These are phyloP conservation scores for Fusarium cyanostomum DNA, from an alignment of 2,329 filamentous ascomycete genomes.

Conservation along the genomic window DNA sequence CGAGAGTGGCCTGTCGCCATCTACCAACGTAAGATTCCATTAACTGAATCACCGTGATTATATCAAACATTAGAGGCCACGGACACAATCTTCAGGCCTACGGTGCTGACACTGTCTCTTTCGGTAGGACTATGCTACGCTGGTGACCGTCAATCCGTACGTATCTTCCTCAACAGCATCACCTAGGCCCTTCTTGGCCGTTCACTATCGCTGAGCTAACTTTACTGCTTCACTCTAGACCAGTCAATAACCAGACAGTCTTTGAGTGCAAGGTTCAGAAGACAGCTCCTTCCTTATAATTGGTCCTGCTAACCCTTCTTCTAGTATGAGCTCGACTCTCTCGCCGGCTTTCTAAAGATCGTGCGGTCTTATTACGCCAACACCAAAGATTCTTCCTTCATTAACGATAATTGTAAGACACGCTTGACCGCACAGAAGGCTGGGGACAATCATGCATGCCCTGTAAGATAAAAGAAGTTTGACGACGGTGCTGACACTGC, in stretches of 20 bases:
- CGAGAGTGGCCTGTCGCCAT: slow-evolving; percentile 13
- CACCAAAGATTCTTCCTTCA: slow-evolving; percentile 10
- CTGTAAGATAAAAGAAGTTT: accelerated
- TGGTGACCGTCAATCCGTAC: slow-evolving; percentile 16
- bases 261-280: slow-evolving; percentile 20
- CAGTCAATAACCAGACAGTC: slow-evolving; percentile 18
- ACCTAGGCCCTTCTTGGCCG: accelerated
- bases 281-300: accelerated
- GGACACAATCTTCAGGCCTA: background rate
- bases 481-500: accelerated
- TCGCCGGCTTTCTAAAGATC: slow-evolving; percentile 23
- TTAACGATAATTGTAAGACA: slow-evolving; percentile 18
- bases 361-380: slow-evolving; percentile 17
- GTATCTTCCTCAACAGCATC: background rate
- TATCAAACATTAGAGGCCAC: background rate
- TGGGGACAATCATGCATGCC: background rate
- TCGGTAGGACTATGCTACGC: slow-evolving; percentile 11
- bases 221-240: background rate
- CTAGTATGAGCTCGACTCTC: slow-evolving; percentile 24
- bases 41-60: background rate
- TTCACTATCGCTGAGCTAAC: background rate
- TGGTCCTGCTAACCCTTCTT: background rate
- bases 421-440: accelerated
- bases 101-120: background rate
- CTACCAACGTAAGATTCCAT: slow-evolving; percentile 8